These are phyloP conservation scores for Tricholoma matsutake DNA, from an alignment of 768 basidiomycete genomes.

Conservation along the genomic window DNA sequence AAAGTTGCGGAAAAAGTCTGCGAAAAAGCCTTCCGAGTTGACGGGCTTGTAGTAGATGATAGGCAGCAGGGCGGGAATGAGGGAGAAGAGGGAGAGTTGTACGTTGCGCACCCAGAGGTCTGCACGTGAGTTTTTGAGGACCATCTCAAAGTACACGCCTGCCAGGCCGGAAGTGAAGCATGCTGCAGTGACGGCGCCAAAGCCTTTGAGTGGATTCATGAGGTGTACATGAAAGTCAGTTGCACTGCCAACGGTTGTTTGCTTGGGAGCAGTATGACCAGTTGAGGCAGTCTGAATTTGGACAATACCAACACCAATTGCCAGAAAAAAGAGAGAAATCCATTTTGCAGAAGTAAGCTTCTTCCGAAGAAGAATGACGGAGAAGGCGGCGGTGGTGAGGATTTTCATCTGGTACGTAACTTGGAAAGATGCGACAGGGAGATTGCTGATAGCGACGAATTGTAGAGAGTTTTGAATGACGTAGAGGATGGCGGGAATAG, in stretches of 20 bases:
- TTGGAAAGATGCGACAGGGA: constrained; percentile 96
- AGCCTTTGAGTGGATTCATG: constrained; percentile 82
- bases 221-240: constrained; percentile 68
- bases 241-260: constrained; percentile 59
- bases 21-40: constrained; percentile 47
- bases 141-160: constrained; percentile 94
- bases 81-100: constrained; percentile 85
- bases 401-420: constrained; percentile 99
- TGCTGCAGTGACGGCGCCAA: constrained; percentile 78
- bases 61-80: constrained; percentile 85
- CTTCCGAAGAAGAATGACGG: constrained; percentile 78
- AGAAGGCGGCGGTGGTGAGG: constrained; percentile 92
- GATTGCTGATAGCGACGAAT: constrained; percentile 93
- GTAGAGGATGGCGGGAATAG: constrained; percentile 93
- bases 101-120: constrained; percentile 92
- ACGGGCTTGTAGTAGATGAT: constrained; percentile 54
- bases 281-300: constrained; percentile 76
- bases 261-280: constrained; percentile 21
- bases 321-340: constrained; percentile 84
- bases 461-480: constrained; percentile 96
- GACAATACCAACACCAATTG: constrained; percentile 90
- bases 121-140: constrained; percentile 76
- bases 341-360: constrained; percentile 75
- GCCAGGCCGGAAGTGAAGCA: constrained; percentile 90
- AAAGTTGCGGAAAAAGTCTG: constrained; percentile 78